Evolutionary conservation across 208 protist species (phyloP), one percentile per base, ranked within the genome.

Genomic region (Endotrypanum monterogeii): DNA sequence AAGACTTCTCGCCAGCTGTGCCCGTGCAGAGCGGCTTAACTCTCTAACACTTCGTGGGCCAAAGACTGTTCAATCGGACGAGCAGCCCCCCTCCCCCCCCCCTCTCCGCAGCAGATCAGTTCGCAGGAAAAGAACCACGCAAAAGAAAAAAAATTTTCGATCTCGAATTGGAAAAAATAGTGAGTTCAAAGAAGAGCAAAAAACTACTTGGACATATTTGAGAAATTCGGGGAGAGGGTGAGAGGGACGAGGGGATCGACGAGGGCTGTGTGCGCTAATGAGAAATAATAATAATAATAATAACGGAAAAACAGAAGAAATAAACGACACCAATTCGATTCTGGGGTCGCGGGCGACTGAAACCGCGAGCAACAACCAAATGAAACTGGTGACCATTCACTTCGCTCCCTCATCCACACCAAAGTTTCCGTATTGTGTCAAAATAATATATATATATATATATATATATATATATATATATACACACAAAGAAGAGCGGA

Each of bases 301-400:
- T 25, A 30, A 44, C n/a, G 20, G 16, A 63, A 54, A 66, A 74
- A 67, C 39, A 20, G 41, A 44, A 74, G n/a, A 74, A 74, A 66
- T 25, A 30, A 44, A 60, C 57, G 32, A 32, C n/a, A 62, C 14
- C 20, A 39, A 20, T 39, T 8, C 32, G 30, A 62, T 25, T 32
- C 6, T 23, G 37, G 58, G 3, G 37, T 32, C 16, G 37, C 58
- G 1, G 25, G 58, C 37, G n/a, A 28, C 8, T 65, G 58, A 30
- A n/a, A 65, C 32, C 39, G 28, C 37, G 25, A 14, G 35, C 16
- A 6, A 51, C 16, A 6, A 20, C 66, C 54, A 51, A 35, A 37
- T 66, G 25, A 73, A 66, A 73, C n/a, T n/a, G n/a, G n/a, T n/a
- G n/a, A n/a, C n/a, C n/a, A n/a, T n/a, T n/a, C n/a, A n/a, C n/a